Evolutionary conservation across 495 filamentous ascomycete genomes (phyloP), one percentile per base, ranked within the genome.

Genomic region (Mytilinidion resinicola): DNA sequence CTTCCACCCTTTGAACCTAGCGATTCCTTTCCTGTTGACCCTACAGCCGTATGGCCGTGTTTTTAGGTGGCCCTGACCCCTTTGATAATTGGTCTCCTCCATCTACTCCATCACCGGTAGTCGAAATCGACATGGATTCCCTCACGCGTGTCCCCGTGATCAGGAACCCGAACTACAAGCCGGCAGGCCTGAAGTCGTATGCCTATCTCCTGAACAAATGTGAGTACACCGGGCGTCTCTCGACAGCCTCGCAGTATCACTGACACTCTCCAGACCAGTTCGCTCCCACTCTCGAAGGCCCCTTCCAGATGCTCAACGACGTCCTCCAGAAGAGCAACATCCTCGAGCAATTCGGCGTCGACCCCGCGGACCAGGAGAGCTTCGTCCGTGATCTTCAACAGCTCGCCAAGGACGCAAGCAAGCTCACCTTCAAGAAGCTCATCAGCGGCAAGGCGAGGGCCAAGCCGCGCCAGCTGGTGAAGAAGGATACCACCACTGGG

Each of bases 161-260:
- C 33, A 73, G 71, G 55, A 90, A 91, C 73, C 69, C 73, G 17
- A 82, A 81, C 56, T 89, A 87, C 70, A 66, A 83, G 61, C 78
- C 71, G 57, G 80, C 82, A 55, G 88, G 88, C 25, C 78, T 77
- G 55, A 90, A 89, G 74, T 87, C 85, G 36, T 90, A 90, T 68
- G 83, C 86, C 59, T 78, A 80, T 58, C 69, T 82, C 9, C 74
- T 91, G 64, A 82, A 82, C 67, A 88, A 88, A 69, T 91, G 65
- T 68, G 57, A 43, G 46, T 54, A n/a, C 14, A 38, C 17, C 25
- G 20, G 9, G 25, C 35, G 6, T 17, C 34, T n/a, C 12, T 20
- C 30, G 12, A 53, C 3, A 2, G 4, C 21, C 30, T 6, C 11
- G 49, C 25, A 54, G 30, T 59, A 25, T 38, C 11, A 33, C 43